Conservation (phyloP, 2,329 filamentous ascomycete species). For the Nectriaceae sp. region DNA sequence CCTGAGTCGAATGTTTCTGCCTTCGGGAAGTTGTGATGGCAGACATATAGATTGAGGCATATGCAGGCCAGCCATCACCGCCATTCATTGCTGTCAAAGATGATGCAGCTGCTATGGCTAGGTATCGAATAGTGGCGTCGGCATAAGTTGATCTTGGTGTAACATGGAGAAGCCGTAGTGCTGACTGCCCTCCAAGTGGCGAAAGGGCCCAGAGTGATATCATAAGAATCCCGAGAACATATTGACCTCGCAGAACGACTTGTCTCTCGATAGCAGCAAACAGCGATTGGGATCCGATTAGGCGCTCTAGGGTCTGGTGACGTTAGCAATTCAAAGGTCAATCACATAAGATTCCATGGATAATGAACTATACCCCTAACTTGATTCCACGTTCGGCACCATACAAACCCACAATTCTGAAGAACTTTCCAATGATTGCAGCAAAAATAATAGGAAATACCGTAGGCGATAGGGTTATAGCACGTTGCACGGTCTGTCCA, state of each 20-base stretch:
- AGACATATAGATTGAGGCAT: not conserved
- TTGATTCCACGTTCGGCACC: conserved; percentile 7
- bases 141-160: not conserved
- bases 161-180: conserved; percentile 1
- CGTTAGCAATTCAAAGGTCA: not conserved
- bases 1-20: not conserved
- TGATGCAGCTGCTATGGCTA: not conserved
- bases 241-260: conserved; percentile 2
- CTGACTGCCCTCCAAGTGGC: conserved; percentile 5
- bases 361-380: not conserved
- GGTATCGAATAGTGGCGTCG: not conserved
- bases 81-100: not conserved
- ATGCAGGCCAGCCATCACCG: not conserved
- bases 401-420: conserved; percentile 2
- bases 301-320: not conserved
- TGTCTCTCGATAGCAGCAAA: not conserved
- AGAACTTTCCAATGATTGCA: conserved; percentile 4
- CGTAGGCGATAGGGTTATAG: conserved; percentile 2
- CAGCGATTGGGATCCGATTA: not conserved
- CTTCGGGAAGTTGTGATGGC: not conserved
- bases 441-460: conserved; percentile 7
- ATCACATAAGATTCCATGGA: too few species aligned
- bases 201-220: conserved; percentile 5
- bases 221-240: conserved; percentile 1
- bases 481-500: not conserved